Base-by-base conservation (phyloP, 163 green algal species). In the Smithsoniella earleae region DNA sequence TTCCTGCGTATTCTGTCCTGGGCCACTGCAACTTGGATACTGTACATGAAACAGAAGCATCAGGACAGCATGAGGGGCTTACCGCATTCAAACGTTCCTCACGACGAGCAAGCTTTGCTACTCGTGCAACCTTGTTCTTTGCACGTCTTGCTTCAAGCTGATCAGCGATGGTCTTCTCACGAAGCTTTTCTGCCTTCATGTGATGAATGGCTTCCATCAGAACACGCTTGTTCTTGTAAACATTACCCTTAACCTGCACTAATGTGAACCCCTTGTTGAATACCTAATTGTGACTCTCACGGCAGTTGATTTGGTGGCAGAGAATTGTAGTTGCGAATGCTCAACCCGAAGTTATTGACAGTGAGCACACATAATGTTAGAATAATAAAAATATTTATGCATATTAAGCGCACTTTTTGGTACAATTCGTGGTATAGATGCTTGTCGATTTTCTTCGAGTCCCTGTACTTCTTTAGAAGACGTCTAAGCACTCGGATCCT, bases 191-290 rank as follows among this genome's bases (percentile, higher is more conserved):
- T n/a, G 92, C 92, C 91, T 99, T 99, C 83, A 95, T 84, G 85
- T 95, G 95, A 91, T 98, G 95, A 77, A 99, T 96, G 55, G 90
- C 89, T 87, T 99, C 95, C 85, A 99, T 98, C 58, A 99, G 86
- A 80, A 99, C 95, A 66, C 95, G 89, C 89, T 98, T 98, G 90
- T 99, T 99, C 92, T 98, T 99, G 91, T 92, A 99, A 79, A 97
- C 89, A 83, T 98, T 98, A 92, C 95, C 95, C 91, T 99, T 99
- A 43, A 96, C 86, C 83, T 92, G 84, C 62, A 73, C n/a, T 5
- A 30, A 38, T 40, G 10, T 4, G 0, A 3, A 8, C 4, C 58
- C 8, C 6, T 25, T 6, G 6, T n/a, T n/a, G n/a, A n/a, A n/a
- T n/a, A n/a, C n/a, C n/a, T n/a, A n/a, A n/a, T n/a, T n/a, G n/a